Percentiles rank a stretch among this genome's conserved stretches.
Evolutionary conservation across 202 grass and related monocot species (phyloP).

Genomic region (Sporobolus alterniflorus): DNA sequence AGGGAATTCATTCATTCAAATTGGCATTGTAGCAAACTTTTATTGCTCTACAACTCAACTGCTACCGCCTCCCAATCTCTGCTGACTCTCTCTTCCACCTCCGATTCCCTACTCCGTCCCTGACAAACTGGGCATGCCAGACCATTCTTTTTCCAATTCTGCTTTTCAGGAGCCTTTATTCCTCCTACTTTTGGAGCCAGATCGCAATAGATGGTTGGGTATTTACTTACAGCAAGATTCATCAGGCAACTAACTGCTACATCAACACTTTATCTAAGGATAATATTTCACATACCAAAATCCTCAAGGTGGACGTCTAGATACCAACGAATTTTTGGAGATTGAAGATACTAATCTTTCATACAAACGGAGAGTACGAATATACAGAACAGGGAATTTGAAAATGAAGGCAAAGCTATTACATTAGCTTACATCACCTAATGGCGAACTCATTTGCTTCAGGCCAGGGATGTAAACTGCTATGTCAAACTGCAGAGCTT

Average conservation of each 20-base stretch:
- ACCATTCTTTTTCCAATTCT: neutral
- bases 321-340: neutral
- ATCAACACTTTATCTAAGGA: too few species aligned
- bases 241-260: too few species aligned
- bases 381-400: too few species aligned
- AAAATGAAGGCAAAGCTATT: constrained; percentile 25
- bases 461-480: constrained; percentile 26
- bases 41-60: too few species aligned
- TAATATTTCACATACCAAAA: neutral
- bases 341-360: neutral
- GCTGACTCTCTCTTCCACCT: too few species aligned
- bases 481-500: constrained; percentile 20
- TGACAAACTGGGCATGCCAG: neutral
- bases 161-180: neutral
- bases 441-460: constrained; percentile 26
- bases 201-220: neutral
- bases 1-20: too few species aligned
- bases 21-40: too few species aligned
- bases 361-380: neutral
- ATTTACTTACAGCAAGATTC: neutral
- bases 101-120: too few species aligned
- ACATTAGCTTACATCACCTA: constrained; percentile 36
- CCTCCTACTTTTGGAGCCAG: neutral
- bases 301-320: neutral
- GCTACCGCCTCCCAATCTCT: too few species aligned